Base-by-base conservation (phyloP, 2,329 filamentous ascomycete species). In the Hymenoscyphus scutula region DNA sequence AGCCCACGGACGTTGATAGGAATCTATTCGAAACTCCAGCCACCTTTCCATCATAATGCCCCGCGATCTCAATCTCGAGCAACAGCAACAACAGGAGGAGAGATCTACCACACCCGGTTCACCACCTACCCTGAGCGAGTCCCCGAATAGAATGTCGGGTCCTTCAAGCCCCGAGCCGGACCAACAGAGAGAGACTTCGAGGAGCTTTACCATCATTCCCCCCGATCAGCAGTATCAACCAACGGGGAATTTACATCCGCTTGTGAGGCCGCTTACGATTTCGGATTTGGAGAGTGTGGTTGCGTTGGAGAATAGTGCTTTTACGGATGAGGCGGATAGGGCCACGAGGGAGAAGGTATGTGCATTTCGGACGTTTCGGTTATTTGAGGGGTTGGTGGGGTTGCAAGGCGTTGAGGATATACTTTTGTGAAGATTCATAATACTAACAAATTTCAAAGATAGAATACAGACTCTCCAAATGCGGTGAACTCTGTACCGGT, bases 401-500 rank as follows among this genome's bases (percentile, higher is more conserved):
- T 15, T 17, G 34, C 13, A 17, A 17, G 37, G 58, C 38, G 30
- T 45, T 57, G 41, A 53, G 38, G 30, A 19, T 38, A 29, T 15
- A 25, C 27, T 53, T 37, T 51, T 51, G 25, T 25, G 45, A 5
- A 51, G 8, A 51, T 1, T 19, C 45, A 1, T 8, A 25, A 25
- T 51, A 25, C 45, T 51, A 51, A 51, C 8, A 25, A 51, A 8
- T 19, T 51, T 51, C 45, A 51, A 51, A 94, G 90, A 86, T 95
- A 71, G 78, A 83, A 62, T 96, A 96, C 76, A 89, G 91, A 65
- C 83, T 96, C 29, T 84, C 82, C 29, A 82, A 80, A 71, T 93
- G 89, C 74, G 87, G 89, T 45, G 89, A 93, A 72, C 83, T 97
- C 61, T 89, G 85, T 74, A 80, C 93, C 59, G 93, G 92, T 30